phyloP scores from a whole-genome alignment of 805 yeast species.

The Yamadazyma laniorum region DNA sequence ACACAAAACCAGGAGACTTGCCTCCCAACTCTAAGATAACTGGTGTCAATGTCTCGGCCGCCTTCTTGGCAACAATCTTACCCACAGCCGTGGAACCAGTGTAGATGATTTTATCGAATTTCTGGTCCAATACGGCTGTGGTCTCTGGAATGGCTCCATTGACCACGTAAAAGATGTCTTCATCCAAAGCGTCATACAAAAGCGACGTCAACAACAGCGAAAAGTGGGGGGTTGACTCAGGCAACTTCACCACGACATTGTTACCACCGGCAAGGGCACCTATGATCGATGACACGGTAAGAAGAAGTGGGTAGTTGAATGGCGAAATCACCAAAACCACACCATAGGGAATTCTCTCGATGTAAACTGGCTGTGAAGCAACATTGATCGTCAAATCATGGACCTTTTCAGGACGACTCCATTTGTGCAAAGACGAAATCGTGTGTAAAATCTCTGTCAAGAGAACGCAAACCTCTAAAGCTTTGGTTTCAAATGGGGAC shows the following conservation, averaged over 20 bases:
- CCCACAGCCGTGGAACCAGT: conserved; percentile 85
- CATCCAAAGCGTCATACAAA: conserved; percentile 52
- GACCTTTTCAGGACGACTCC: conserved; percentile 55
- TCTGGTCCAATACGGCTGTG: conserved; percentile 53
- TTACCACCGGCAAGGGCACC: conserved; percentile 89
- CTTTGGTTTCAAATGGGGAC: conserved; percentile 56
- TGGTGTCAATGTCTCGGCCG: conserved; percentile 85
- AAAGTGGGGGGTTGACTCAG: conserved; percentile 68
- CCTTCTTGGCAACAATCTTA: conserved; percentile 69
- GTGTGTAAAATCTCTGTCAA: conserved; percentile 57
- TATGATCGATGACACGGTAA: conserved; percentile 63
- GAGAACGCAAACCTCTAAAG: conserved; percentile 53
- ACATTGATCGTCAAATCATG: conserved; percentile 35
- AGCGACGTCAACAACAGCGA: conserved; percentile 56
- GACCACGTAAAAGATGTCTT: conserved; percentile 57
- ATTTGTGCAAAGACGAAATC: conserved; percentile 56
- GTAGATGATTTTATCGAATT: conserved; percentile 78
- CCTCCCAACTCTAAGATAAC: conserved; percentile 85
- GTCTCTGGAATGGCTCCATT: conserved; percentile 73
- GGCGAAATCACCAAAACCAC: conserved; percentile 72
- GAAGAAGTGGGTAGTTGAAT: conserved; percentile 73
- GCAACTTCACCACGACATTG: conserved; percentile 70
- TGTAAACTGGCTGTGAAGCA: conserved; percentile 27
- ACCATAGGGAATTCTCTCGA: conserved; percentile 52
- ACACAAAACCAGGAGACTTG: conserved; percentile 78